Conservation (phyloP, 139 green algal genomes). For the Picochlorum sp. region DNA sequence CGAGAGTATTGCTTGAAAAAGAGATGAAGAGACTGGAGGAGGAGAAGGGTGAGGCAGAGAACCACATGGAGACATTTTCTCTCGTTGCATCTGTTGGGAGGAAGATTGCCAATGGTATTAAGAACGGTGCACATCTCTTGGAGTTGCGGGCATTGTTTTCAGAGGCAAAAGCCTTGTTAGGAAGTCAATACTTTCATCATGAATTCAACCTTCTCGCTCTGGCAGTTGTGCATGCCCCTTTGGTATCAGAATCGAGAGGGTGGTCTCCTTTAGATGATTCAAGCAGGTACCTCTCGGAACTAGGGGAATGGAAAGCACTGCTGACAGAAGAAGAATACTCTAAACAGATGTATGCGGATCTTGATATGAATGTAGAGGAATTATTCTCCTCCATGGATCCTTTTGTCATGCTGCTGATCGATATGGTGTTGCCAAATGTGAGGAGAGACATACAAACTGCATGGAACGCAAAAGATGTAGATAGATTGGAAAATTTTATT, state of each 20-base stretch:
- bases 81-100: not conserved
- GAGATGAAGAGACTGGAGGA: not conserved
- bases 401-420: constrained; percentile 60
- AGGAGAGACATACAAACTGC: constrained; percentile 45
- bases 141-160: constrained; percentile 29
- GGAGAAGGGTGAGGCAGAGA: not conserved
- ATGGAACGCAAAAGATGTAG: constrained; percentile 78
- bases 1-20: not conserved
- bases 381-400: constrained; percentile 35
- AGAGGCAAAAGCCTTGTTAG: constrained; percentile 31
- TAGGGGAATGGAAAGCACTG: constrained; percentile 54
- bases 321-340: constrained; percentile 45
- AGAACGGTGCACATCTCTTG: constrained; percentile 17
- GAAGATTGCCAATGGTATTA: not conserved
- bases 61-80: constrained; percentile 1
- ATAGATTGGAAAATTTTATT: constrained; percentile 72
- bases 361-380: constrained; percentile 1
- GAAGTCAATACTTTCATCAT: constrained; percentile 82
- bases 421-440: constrained; percentile 75
- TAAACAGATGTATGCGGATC: constrained; percentile 8
- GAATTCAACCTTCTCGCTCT: constrained; percentile 62
- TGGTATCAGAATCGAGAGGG: not conserved
- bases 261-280: constrained; percentile 61
- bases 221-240: constrained; percentile 36
- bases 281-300: constrained; percentile 22